These are phyloP conservation scores for Vitis rotundifolia DNA, from an alignment of 164 flowering plant genomes.

Conservation along the genomic window DNA sequence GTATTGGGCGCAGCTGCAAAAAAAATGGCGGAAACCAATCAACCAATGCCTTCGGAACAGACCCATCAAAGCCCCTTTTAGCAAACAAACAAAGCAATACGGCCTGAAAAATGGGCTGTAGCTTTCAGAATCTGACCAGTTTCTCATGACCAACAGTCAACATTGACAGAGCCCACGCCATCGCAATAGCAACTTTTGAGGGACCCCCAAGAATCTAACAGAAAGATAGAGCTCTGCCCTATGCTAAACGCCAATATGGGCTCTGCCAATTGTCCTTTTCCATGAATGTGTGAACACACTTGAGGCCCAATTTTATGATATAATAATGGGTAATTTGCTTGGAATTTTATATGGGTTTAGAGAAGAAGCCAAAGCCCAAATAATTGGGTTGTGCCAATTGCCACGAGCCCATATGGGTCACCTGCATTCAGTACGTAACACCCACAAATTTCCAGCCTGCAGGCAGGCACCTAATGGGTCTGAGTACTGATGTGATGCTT, in stretches of 20 bases:
- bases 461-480: too few species aligned
- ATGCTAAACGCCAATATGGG: too few species aligned
- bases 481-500: too few species aligned
- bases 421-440: too few species aligned
- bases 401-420: too few species aligned
- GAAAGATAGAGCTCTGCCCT: neutral
- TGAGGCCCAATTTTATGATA: too few species aligned
- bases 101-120: constrained; percentile 2
- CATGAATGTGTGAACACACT: neutral
- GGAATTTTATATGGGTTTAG: too few species aligned
- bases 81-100: constrained; percentile 10
- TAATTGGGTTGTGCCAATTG: too few species aligned
- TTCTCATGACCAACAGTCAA: constrained; percentile 11
- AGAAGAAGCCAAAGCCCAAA: too few species aligned
- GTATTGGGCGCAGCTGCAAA: neutral
- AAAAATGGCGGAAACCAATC: neutral
- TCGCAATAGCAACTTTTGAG: neutral
- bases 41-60: neutral
- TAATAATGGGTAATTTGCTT: too few species aligned
- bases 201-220: constrained; percentile 16
- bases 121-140: neutral
- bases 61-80: neutral
- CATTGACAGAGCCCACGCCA: neutral
- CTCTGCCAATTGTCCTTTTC: too few species aligned
- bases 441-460: too few species aligned